Evolutionary conservation across 192 early-diverging fungal genomes (phyloP).

Genomic region (Chytriomyces confervae): DNA sequence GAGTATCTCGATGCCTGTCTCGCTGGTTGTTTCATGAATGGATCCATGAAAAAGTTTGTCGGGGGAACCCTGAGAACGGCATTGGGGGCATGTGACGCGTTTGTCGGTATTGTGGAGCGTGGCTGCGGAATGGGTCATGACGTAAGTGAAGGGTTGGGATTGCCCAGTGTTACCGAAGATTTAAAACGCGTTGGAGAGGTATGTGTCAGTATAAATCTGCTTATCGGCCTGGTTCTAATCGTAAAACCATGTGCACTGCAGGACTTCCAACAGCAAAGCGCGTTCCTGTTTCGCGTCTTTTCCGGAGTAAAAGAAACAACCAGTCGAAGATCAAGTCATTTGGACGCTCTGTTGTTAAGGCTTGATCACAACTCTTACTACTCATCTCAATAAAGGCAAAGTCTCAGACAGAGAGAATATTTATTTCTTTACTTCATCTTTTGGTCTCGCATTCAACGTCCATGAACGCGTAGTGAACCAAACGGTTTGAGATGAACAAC

Average conservation of each 20-base stretch:
- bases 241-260: not conserved
- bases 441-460: too few species aligned
- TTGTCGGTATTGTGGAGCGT: slow-evolving; percentile 22
- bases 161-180: not conserved
- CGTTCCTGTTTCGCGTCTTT: slow-evolving; percentile 45
- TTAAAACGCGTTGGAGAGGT: not conserved
- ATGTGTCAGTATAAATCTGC: not conserved
- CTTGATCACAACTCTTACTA: slow-evolving; percentile 47
- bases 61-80: slow-evolving; percentile 6
- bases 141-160: not conserved
- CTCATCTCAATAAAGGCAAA: slow-evolving; percentile 13
- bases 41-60: slow-evolving; percentile 43
- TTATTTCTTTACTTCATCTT: too few species aligned
- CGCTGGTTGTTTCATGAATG: slow-evolving; percentile 43
- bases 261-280: slow-evolving; percentile 42
- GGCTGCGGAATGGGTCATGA: not conserved
- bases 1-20: slow-evolving; percentile 33
- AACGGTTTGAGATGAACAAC: too few species aligned
- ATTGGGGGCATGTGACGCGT: slow-evolving; percentile 16
- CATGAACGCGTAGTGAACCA: too few species aligned
- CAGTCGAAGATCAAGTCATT: slow-evolving; percentile 20
- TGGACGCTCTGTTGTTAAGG: slow-evolving; percentile 40
- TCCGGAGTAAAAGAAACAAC: slow-evolving; percentile 34
- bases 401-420: not conserved
- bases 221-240: not conserved